These are phyloP conservation scores for Aphanomyces invadans DNA, from an alignment of 352 stramenopile genomes.

Conservation along the genomic window DNA sequence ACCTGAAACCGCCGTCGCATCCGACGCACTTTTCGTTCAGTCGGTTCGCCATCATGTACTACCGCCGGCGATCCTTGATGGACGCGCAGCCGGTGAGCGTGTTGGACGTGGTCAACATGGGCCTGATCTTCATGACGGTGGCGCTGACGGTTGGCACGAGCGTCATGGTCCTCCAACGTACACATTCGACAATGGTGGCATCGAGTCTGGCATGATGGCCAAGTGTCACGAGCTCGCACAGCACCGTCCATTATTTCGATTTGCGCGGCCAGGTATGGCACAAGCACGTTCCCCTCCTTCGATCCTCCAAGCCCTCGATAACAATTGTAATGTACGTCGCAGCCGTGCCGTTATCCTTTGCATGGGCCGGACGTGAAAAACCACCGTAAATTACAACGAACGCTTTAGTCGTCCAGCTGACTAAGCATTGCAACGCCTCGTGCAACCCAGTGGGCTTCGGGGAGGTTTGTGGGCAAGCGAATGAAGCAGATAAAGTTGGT, in stretches of 20 bases:
- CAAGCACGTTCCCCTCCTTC: too few species aligned
- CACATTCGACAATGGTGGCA: not conserved
- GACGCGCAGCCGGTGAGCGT: not conserved
- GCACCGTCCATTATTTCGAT: too few species aligned
- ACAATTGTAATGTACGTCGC: too few species aligned
- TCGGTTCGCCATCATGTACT: not conserved
- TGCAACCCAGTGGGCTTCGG: constrained; percentile 87
- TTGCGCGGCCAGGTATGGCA: too few species aligned
- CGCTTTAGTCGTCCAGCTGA: constrained; percentile 73
- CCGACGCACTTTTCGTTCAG: not conserved
- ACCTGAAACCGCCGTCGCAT: too few species aligned
- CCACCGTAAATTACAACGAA: not conserved
- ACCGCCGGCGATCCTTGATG: not conserved
- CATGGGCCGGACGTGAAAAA: too few species aligned
- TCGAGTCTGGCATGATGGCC: constrained; percentile 1
- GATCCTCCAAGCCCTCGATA: too few species aligned
- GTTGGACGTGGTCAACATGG: not conserved
- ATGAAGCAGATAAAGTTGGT: constrained; percentile 95
- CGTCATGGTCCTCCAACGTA: not conserved
- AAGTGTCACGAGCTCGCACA: too few species aligned
- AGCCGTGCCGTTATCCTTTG: too few species aligned
- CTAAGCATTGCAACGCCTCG: constrained; percentile 90
- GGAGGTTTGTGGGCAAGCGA: constrained; percentile 66
- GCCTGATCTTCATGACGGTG: not conserved
- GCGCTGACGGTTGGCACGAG: not conserved